Evolutionary conservation across 495 filamentous ascomycete genomes (phyloP), one percentile per base, ranked within the genome.

Genomic region (Aspergillus steynii): DNA sequence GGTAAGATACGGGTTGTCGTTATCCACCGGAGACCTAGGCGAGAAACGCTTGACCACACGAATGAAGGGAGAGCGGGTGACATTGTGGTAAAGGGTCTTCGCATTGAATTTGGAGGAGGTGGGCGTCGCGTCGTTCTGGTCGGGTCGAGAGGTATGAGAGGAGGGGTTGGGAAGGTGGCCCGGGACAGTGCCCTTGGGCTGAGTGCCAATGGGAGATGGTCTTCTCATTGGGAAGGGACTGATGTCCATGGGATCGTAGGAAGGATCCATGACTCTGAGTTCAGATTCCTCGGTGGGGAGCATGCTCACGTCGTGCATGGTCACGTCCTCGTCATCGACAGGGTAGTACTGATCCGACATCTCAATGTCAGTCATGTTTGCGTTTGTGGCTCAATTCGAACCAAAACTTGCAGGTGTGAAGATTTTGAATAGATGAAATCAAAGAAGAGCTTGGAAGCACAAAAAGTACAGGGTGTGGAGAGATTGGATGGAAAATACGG

Each of bases 191-290:
- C 26, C 27, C 48, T 34, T 14, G 32, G 45, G 29, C 46, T 28
- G 56, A 58, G 56, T 10, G 45, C 28, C 8, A 28, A 10, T 32
- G n/a, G 20, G 52, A 25, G 52, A 37, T 26, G 8, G 52, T 28
- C 6, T 52, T 1, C 3, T n/a, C 14, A 53, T 12, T 29, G 60
- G 42, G 49, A 58, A 25, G 25, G 61, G 53, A 34, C 50, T 56
- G 28, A 65, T 63, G 31, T 69, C 61, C 67, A 66, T 69, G 5
- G 64, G 61, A 61, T 65, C 64, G 32, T 51, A 53, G 25, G 32
- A 15, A 15, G 6, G 8, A 49, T 55, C 51, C 14, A n/a, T 12
- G 26, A 26, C 2, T 4, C 28, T 51, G 5, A n/a, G n/a, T 12
- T 10, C 52, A n/a, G 58, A 5, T 14, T 49, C 50, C 15, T 60